Percentiles rank a stretch among this genome's conserved stretches.
Conservation (phyloP, 768 basidiomycete species). For the Serendipita sp. region DNA sequence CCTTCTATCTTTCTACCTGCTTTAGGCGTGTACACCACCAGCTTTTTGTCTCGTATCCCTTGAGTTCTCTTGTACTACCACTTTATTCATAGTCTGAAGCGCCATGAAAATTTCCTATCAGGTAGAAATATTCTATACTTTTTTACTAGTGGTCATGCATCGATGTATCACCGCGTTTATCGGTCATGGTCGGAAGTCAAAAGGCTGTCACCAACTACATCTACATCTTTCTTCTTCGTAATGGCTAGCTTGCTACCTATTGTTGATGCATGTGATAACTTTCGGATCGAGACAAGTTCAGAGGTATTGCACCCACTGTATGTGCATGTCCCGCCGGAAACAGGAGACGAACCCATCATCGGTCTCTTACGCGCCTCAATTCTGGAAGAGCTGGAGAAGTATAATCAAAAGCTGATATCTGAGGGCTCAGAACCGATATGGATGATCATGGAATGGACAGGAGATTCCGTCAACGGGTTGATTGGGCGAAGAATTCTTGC, state of each 20-base stretch:
- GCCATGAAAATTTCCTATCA: too few relatives aligned
- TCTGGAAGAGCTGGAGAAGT: slow-evolving; percentile 16
- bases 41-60: too few relatives aligned
- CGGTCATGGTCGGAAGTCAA: too few relatives aligned
- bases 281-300: slow-evolving; percentile 25
- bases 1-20: too few relatives aligned
- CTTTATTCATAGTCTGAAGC: too few relatives aligned
- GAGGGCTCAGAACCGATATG: slow-evolving; percentile 27
- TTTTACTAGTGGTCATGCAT: too few relatives aligned
- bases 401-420: slow-evolving; percentile 35
- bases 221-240: neutral
- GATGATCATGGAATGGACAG: slow-evolving; percentile 23
- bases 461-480: slow-evolving; percentile 15
- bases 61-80: too few relatives aligned
- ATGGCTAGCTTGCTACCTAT: slow-evolving; percentile 35
- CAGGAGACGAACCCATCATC: slow-evolving; percentile 35
- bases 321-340: slow-evolving; percentile 39
- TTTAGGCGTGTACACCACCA: too few relatives aligned
- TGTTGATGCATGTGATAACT: slow-evolving; percentile 59
- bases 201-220: too few relatives aligned
- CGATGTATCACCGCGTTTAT: too few relatives aligned
- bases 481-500: slow-evolving; percentile 1
- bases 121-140: too few relatives aligned
- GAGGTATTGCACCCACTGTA: slow-evolving; percentile 19
- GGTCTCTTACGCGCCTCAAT: slow-evolving; percentile 24